Evolutionary conservation across 495 filamentous ascomycete genomes (phyloP), one percentile per base, ranked within the genome.

Genomic region (Lepraria neglecta): DNA sequence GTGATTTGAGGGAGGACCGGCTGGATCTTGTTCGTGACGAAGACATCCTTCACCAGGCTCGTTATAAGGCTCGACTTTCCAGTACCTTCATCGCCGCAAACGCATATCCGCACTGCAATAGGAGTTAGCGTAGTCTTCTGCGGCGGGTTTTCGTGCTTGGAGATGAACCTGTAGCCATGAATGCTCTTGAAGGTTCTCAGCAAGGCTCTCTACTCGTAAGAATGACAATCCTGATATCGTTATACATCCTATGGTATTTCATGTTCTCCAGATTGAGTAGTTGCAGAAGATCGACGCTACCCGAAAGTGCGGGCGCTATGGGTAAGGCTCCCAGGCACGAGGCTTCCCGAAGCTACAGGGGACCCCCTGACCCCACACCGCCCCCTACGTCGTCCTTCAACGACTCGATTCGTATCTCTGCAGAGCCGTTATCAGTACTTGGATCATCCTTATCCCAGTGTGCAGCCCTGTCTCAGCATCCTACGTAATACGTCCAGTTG

Each of bases 1-100:
- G 90, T 97, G 60, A 97, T 91, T 68, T 91, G 89, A 33, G 95
- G 94, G 4, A 98, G 85, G 58, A 96, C 86, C 12, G 91, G 84
- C 73, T 96, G 91, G 65, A 98, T 95, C 77, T 92, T 96, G 75
- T 87, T 86, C 40, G 87, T 87, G 62, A 97, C 88, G 70, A 97
- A 97, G 65, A 89, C 86, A 71, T 95, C 92, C 71, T 97, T 97
- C 64, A 98, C 92, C 14, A 97, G 61, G 35, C 76, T 77, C 58
- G 79, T 78, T 60, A 80, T 78, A 40, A 82, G 69, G 62, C 75
- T 77, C 56, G 75, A 79, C 72, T 86, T 84, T 61, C 81, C 82
- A 47, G 77, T 78, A 33, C 76, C 88, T 74, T 97, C 92, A 72
- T 98, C 94, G 62, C 94, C 94, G 79, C 92, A 97, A 50, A 98